Base-by-base conservation (phyloP, 352 stramenopile species). In the Salisapilia sapeloensis region DNA sequence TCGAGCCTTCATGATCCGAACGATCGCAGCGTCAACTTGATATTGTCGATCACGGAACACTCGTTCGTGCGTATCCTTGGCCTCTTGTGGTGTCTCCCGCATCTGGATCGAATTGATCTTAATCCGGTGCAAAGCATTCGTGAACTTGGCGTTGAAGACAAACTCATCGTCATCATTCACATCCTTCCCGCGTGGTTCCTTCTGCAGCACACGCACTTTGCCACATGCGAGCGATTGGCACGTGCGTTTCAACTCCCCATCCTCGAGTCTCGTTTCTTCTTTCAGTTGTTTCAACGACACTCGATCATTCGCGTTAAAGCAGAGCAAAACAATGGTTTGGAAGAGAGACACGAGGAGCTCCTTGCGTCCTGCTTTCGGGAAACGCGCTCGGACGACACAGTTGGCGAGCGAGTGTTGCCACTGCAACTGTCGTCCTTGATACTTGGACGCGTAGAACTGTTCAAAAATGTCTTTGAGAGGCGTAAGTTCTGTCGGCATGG, bases 1-100 rank as follows among this genome's bases (percentile, higher is more conserved):
- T 33, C 93, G 77, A n/a, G 92, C 66, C 69, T 99, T 99, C 94
- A 99, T 99, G 50, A 99, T 97, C 38, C 94, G 80, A 24, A 99
- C 94, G 45, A 99, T 96, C 5, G 90, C 87, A 13, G 94, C 94
- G 49, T 96, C 89, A 13, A 94, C 81, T 37, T 94, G 78, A 50
- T 96, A 96, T 53, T 95, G 79, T 19, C 86, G 78, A 39, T 96
- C 85, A 26, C 87, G 60, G 53, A 94, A 94, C 17, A 96, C 84
- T 12, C 79, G 72, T 48, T 96, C 86, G 51, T 96, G 75, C 0
- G 86, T 96, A 43, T 96, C 80, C 42, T 90, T 65, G 41, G 93
- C 92, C 43, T 96, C 86, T 45, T 93, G 72, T 42, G 77, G 78
- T 8, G 86, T 96, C 50, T 96, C 87, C 56, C 94, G 94, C 61